Evolutionary conservation across 2,329 filamentous ascomycete genomes (phyloP).

Genomic region (Aspergillus fumigatiaffinis): DNA sequence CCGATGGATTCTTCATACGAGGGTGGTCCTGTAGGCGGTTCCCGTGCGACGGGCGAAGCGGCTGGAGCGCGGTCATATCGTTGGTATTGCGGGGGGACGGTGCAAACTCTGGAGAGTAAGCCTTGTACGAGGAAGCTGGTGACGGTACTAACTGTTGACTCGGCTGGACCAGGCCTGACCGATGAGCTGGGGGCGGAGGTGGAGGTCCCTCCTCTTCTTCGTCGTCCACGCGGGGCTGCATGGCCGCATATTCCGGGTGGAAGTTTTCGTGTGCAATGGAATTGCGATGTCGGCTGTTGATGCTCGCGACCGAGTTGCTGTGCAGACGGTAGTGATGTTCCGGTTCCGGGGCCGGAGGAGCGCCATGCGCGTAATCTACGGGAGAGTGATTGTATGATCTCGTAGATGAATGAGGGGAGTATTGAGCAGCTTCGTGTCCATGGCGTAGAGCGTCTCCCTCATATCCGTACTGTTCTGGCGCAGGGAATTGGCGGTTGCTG

Average conservation of each 20-base stretch:
- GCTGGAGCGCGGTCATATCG: slow-evolving; percentile 23
- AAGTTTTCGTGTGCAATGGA: slow-evolving; percentile 23
- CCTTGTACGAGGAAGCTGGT: slow-evolving; percentile 22
- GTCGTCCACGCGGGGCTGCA: slow-evolving; percentile 48
- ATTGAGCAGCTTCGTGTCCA: slow-evolving; percentile 15
- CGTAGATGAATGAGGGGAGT: slow-evolving; percentile 14
- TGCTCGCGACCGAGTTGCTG: slow-evolving; percentile 22
- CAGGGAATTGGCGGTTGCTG: slow-evolving; percentile 15
- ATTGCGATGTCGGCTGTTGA: slow-evolving; percentile 20
- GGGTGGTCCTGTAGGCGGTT: slow-evolving; percentile 20
- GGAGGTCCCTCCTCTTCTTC: slow-evolving; percentile 37
- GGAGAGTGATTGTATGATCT: slow-evolving; percentile 17
- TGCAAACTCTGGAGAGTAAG: slow-evolving; percentile 26
- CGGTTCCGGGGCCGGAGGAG: slow-evolving; percentile 9
- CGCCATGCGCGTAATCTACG: slow-evolving; percentile 13
- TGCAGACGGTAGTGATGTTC: slow-evolving; percentile 23
- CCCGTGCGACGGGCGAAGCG: slow-evolving; percentile 17
- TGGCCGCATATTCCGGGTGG: slow-evolving; percentile 38
- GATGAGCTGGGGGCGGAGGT: slow-evolving; percentile 35
- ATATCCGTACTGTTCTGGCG: slow-evolving; percentile 23
- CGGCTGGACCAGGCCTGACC: slow-evolving; percentile 27
- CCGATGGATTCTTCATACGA: slow-evolving; percentile 22
- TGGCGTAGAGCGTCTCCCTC: slow-evolving; percentile 18
- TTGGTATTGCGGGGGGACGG: slow-evolving; percentile 15
- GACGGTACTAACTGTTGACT: slow-evolving; percentile 22